Evolutionary conservation across 768 basidiomycete species (phyloP).

Genomic region (Boletus edulis): DNA sequence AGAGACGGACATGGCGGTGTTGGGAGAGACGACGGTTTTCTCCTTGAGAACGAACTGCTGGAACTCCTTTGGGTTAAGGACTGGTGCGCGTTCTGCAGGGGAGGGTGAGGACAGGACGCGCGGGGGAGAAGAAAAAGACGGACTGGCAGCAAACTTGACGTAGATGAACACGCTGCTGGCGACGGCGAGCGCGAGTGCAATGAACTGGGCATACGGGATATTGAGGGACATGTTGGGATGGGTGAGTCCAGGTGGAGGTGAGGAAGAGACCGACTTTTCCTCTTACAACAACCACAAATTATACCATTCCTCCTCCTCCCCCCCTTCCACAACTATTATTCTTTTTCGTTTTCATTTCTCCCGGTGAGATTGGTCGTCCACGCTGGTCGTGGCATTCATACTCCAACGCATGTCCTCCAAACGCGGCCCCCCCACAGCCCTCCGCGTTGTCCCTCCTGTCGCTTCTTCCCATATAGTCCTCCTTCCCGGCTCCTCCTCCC

Average conservation of each 20-base stretch:
- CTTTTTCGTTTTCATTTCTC: too few species aligned
- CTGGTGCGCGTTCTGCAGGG: slow-evolving; percentile 59
- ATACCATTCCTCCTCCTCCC: too few species aligned
- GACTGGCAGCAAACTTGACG: slow-evolving; percentile 45
- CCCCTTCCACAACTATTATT: too few species aligned
- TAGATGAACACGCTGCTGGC: slow-evolving; percentile 51
- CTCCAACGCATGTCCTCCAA: slow-evolving; percentile 25
- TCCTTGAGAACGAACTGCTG: slow-evolving; percentile 76
- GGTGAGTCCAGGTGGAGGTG: slow-evolving; percentile 42
- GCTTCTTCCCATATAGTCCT: slow-evolving; percentile 32
- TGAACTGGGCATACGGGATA: slow-evolving; percentile 37
- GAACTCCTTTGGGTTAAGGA: slow-evolving; percentile 75
- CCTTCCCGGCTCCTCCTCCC: too few species aligned
- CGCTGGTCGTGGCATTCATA: slow-evolving; percentile 36
- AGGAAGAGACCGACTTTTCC: neutral
- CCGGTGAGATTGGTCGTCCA: slow-evolving; percentile 9
- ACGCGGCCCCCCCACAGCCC: slow-evolving; percentile 36
- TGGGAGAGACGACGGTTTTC: slow-evolving; percentile 86
- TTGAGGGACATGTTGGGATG: slow-evolving; percentile 13
- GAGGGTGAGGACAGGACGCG: neutral
- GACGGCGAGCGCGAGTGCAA: slow-evolving; percentile 52
- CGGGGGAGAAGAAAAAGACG: slow-evolving; percentile 23
- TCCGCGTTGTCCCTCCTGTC: slow-evolving; percentile 49
- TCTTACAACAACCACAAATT: too few species aligned
- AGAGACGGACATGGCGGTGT: slow-evolving; percentile 83